Evolutionary conservation across 768 basidiomycete species (phyloP).

Genomic region (Kwoniella newhampshirensis): DNA sequence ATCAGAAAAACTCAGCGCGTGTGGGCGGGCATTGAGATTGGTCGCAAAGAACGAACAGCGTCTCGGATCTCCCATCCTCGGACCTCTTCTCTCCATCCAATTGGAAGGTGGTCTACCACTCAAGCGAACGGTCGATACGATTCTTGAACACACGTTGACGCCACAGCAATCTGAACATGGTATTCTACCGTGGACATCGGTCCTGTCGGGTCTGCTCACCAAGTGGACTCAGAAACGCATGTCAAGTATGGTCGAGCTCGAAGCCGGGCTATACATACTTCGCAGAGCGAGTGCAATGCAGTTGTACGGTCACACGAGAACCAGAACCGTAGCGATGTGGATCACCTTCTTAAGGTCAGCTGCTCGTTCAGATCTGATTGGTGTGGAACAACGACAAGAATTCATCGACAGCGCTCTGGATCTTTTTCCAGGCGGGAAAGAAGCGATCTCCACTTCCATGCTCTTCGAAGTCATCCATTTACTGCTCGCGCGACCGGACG

Average conservation of each 20-base stretch:
- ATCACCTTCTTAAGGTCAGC: conserved; percentile 7
- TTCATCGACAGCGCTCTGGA: conserved; percentile 14
- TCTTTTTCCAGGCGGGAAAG: conserved; percentile 15
- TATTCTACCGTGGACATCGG: conserved; percentile 16
- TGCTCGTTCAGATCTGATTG: background rate
- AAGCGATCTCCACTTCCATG: conserved; percentile 6
- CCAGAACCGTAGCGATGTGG: conserved; percentile 12
- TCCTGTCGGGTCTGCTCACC: conserved; percentile 6
- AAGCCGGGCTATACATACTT: conserved; percentile 9
- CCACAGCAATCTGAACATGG: background rate
- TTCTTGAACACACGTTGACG: conserved; percentile 5
- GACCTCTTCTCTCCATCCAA: conserved; percentile 16
- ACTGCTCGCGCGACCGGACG: conserved; percentile 2
- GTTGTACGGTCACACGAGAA: conserved; percentile 8
- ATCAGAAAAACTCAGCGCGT: conserved; percentile 11
- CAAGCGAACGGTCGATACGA: conserved; percentile 4
- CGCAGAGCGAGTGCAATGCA: background rate
- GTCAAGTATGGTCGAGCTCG: background rate
- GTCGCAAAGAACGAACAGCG: background rate
- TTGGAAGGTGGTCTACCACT: conserved; percentile 8
- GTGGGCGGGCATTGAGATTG: background rate
- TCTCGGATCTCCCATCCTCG: conserved; percentile 3
- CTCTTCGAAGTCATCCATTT: conserved; percentile 8
- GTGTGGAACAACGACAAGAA: conserved; percentile 5
- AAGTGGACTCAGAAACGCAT: conserved; percentile 16